Base-by-base conservation (phyloP, 768 basidiomycete species). In the Agaricus blazei region DNA sequence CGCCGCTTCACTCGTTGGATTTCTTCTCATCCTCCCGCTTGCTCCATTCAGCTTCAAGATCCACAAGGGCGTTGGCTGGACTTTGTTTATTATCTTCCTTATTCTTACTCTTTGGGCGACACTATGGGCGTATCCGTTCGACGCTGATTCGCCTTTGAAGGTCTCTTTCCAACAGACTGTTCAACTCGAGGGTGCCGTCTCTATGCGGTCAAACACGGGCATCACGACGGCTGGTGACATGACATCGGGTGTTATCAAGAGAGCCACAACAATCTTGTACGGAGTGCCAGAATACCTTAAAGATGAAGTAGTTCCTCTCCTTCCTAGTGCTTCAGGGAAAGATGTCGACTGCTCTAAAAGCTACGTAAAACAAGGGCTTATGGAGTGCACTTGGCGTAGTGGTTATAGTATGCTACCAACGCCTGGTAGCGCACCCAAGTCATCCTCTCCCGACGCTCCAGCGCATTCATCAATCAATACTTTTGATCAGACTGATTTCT, bases 151-250 rank as follows among this genome's bases (percentile, higher is more conserved):
- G 4, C 88, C 88, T 0, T 69, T 90, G 62, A 90, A 88, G 59
- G 68, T 90, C 1, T 88, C 75, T 67, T 92, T 90, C 75, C 75
- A 76, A 48, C 90, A 91, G 64, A 72, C 64, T 1, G 70, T 89
- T 5, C 70, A 77, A 47, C 67, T 89, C 9, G 65, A 68, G 11
- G 53, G 57, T 24, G 61, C 70, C 29, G 54, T 62, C 26, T 49
- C 60, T 15, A 31, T 42, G 7, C 46, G 12, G 14, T 29, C 41
- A 14, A 58, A 66, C 41, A 54, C 62, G 8, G 54, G 67, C 7
- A 63, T 63, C 2, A 60, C 64, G n/a, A 58, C 58, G 11, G 50
- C 57, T 29, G 58, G 62, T 5, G 63, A 67, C 28, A 0, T n/a
- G 3, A 31, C 23, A 4, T 12, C 27, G 3, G 48, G 47, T 12